Percentiles rank a stretch among this genome's conserved stretches.
Conservation (phyloP, 176 grass and related monocot genomes). For the Hsuehochloa calcarea region DNA sequence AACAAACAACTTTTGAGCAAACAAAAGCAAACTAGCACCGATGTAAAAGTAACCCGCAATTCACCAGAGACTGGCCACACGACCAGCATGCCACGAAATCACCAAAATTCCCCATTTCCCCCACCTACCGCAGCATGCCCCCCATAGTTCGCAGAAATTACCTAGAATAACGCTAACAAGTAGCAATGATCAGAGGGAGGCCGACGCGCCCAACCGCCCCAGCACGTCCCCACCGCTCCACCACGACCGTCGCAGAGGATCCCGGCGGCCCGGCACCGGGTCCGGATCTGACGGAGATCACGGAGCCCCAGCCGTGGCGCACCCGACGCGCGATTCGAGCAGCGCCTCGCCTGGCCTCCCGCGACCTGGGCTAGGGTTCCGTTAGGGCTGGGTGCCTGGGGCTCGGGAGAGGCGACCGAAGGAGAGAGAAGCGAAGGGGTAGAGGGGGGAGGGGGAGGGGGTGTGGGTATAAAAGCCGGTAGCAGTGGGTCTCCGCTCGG, state of each 20-base stretch:
- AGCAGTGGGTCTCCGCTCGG: neutral
- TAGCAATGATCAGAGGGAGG: neutral
- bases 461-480: slow-evolving; percentile 42
- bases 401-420: neutral
- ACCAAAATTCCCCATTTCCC: slow-evolving; percentile 7
- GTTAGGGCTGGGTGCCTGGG: slow-evolving; percentile 8
- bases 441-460: neutral
- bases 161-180: slow-evolving; percentile 20
- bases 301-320: neutral
- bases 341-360: neutral
- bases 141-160: slow-evolving; percentile 7
- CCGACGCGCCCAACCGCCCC: neutral
- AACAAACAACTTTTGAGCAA: neutral
- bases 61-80: neutral
- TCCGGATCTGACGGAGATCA: slow-evolving; percentile 36
- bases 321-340: no score
- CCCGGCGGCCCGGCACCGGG: neutral
- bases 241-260: neutral
- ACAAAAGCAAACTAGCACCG: neutral
- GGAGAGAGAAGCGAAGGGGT: neutral
- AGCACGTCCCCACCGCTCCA: neutral
- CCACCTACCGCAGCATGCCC: neutral
- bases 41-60: neutral
- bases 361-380: neutral
- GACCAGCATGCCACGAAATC: neutral